Percentiles rank a stretch among this genome's conserved stretches.
phyloP scores from a whole-genome alignment of 345 rosid species.

The Gynandropsis gynandra region DNA sequence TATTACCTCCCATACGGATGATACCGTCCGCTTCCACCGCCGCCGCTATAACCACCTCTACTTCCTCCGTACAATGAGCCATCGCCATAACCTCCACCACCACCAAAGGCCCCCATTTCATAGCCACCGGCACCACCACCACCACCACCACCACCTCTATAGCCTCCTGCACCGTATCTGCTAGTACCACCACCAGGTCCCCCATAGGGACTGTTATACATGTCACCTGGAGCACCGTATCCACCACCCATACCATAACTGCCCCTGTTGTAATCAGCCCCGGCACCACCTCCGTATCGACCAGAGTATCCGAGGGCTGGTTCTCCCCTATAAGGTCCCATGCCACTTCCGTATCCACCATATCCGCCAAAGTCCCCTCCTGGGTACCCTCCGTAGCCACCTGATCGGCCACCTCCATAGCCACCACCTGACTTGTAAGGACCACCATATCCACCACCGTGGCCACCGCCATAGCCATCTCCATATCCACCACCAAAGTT shows the following conservation, averaged over 20 bases:
- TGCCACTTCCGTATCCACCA: constrained; percentile 51
- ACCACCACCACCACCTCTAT: constrained; percentile 33
- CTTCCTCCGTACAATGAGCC: constrained; percentile 55
- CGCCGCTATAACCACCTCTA: constrained; percentile 56
- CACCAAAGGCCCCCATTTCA: constrained; percentile 10
- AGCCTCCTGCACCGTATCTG: constrained; percentile 34
- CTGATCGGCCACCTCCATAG: constrained; percentile 50
- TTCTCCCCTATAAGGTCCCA: constrained; percentile 74
- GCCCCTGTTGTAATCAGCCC: constrained; percentile 46
- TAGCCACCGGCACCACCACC: no score
- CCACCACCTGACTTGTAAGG: constrained; percentile 55
- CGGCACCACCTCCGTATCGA: constrained; percentile 54
- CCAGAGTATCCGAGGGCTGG: constrained; percentile 63
- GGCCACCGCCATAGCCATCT: constrained; percentile 58
- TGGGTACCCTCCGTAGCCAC: constrained; percentile 36
- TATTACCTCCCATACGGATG: constrained; percentile 93
- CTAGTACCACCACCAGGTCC: constrained; percentile 33
- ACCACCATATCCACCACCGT: constrained; percentile 44
- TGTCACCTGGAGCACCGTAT: no score
- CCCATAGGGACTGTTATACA: no score
- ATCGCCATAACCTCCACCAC: constrained; percentile 23
- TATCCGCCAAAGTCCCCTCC: constrained; percentile 39
- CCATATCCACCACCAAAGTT: constrained; percentile 50
- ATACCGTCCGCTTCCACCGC: constrained; percentile 64
- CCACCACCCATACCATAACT: constrained; percentile 44